These are phyloP conservation scores for Abelmoschus esculentus DNA, from an alignment of 345 rosid genomes.

Conservation along the genomic window DNA sequence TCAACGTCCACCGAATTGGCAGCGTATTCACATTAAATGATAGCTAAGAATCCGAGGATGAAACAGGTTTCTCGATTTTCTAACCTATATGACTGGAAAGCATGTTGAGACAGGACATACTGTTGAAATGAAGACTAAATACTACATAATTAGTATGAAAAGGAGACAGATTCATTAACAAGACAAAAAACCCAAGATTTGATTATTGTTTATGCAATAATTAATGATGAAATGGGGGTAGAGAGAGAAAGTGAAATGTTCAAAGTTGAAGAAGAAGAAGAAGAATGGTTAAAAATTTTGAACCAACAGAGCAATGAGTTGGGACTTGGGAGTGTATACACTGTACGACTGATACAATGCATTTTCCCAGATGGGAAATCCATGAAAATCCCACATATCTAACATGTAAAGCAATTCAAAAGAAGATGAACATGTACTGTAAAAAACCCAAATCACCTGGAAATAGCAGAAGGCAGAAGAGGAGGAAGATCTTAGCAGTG, in stretches of 20 bases:
- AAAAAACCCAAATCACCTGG: conserved; percentile 28
- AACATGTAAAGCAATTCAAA: not conserved
- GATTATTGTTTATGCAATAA: conserved; percentile 15
- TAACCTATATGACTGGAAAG: not conserved
- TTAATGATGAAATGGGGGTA: not conserved
- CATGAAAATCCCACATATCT: not conserved
- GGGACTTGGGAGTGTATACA: not conserved
- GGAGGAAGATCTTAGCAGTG: conserved; percentile 10
- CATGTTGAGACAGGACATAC: not conserved
- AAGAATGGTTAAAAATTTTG: conserved; percentile 17
- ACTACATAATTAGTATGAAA: not conserved
- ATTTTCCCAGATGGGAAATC: not conserved
- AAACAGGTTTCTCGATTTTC: too few relatives aligned
- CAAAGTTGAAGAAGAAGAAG: conserved; percentile 11
- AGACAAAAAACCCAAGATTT: conserved; percentile 5
- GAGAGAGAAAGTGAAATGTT: conserved; percentile 4
- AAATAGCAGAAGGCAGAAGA: conserved; percentile 17
- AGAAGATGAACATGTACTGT: too few relatives aligned
- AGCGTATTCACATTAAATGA: not conserved
- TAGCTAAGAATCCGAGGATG: too few relatives aligned
- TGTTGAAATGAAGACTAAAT: not conserved
- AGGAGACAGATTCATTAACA: not conserved
- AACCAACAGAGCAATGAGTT: not conserved
- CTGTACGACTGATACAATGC: not conserved
- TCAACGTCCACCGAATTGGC: too few relatives aligned